These are phyloP conservation scores for Ramularia collo-cygni DNA, from an alignment of 2,329 filamentous ascomycete genomes.

Conservation along the genomic window DNA sequence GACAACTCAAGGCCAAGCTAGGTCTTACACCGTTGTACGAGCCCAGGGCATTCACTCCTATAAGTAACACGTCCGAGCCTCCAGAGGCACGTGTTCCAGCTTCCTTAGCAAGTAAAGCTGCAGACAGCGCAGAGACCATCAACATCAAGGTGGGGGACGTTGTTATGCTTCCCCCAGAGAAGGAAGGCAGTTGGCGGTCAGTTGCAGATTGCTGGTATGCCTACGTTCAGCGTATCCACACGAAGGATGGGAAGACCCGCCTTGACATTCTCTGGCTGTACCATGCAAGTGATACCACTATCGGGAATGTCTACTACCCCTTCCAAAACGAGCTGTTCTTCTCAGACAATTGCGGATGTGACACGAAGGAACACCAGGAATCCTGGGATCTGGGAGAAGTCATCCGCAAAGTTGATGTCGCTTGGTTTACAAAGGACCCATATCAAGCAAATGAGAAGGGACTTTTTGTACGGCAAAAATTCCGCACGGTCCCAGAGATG, in stretches of 20 bases:
- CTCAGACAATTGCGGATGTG: slow-evolving; percentile 68
- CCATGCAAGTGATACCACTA: slow-evolving; percentile 61
- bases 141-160: slow-evolving; percentile 43
- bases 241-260: slow-evolving; percentile 29
- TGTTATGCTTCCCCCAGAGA: slow-evolving; percentile 41
- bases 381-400: slow-evolving; percentile 52
- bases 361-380: slow-evolving; percentile 27
- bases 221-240: slow-evolving; percentile 55
- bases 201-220: slow-evolving; percentile 58
- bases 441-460: slow-evolving; percentile 35
- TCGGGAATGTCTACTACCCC: slow-evolving; percentile 60
- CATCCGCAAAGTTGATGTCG: slow-evolving; percentile 50
- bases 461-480: slow-evolving; percentile 66
- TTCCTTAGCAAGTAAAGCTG: too few relatives aligned
- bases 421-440: slow-evolving; percentile 49
- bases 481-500: slow-evolving; percentile 45
- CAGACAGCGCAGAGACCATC: neutral
- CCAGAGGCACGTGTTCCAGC: too few relatives aligned
- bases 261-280: slow-evolving; percentile 72
- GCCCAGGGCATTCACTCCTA: neutral
- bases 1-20: slow-evolving; percentile 17
- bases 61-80: neutral
- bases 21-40: slow-evolving; percentile 20
- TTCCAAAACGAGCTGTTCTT: slow-evolving; percentile 68
- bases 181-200: slow-evolving; percentile 49